These are phyloP conservation scores for Fusarium solani-melongenae DNA, from an alignment of 2,329 filamentous ascomycete genomes.

Conservation along the genomic window DNA sequence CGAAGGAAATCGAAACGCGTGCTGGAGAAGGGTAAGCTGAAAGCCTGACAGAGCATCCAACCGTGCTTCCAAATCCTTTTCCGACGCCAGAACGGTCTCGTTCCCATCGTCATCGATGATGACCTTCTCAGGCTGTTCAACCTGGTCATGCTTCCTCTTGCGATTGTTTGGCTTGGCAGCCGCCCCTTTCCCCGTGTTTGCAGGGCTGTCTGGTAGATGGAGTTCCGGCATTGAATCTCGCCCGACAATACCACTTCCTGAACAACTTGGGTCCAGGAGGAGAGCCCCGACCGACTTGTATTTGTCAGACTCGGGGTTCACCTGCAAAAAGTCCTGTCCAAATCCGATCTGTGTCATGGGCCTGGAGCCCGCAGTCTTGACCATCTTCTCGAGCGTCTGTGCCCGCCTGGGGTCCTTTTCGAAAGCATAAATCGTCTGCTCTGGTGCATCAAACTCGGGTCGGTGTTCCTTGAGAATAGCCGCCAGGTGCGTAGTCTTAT, in stretches of 20 bases:
- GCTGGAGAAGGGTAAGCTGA: conserved; percentile 83
- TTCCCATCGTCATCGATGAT: conserved; percentile 70
- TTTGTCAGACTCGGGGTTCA: conserved; percentile 71
- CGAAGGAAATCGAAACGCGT: conserved; percentile 84
- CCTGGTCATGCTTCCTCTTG: conserved; percentile 60
- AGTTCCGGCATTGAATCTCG: conserved; percentile 81
- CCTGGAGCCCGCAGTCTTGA: conserved; percentile 78
- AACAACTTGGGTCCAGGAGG: conserved; percentile 93
- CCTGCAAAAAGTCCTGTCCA: conserved; percentile 84
- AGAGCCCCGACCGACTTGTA: conserved; percentile 81
- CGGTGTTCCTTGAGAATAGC: conserved; percentile 70
- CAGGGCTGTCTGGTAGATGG: conserved; percentile 62
- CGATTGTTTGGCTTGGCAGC: conserved; percentile 43
- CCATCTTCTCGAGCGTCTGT: conserved; percentile 85
- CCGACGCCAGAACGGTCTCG: conserved; percentile 61
- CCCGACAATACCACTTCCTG: conserved; percentile 92
- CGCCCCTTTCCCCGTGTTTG: conserved; percentile 25
- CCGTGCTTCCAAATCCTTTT: conserved; percentile 70
- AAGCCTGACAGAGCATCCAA: conserved; percentile 81
- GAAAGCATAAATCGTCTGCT: conserved; percentile 75
- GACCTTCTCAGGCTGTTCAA: conserved; percentile 49
- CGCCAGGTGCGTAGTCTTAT: conserved; percentile 95
- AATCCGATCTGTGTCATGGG: conserved; percentile 73
- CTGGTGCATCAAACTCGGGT: conserved; percentile 48
- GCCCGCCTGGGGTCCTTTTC: conserved; percentile 80